phyloP scores from a whole-genome alignment of 306 rosid species.

The Dalbergia cultrata region DNA sequence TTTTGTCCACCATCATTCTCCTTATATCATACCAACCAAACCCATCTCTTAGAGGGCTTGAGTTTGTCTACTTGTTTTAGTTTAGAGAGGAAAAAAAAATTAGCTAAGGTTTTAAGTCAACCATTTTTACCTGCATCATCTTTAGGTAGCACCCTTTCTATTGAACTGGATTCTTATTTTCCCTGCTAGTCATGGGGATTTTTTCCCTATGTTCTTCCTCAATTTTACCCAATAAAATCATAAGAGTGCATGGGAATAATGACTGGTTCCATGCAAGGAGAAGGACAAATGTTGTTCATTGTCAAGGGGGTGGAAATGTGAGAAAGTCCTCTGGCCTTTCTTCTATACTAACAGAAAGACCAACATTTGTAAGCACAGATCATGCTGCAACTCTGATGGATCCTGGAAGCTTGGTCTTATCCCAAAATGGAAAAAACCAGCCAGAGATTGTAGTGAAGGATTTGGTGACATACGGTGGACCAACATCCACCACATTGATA shows the following conservation, averaged over 20 bases:
- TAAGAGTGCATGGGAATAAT: constrained; percentile 48
- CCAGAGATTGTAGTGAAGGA: constrained; percentile 66
- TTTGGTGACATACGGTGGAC: constrained; percentile 66
- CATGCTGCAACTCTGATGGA: constrained; percentile 61
- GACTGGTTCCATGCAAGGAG: constrained; percentile 51
- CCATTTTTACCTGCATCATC: constrained; percentile 54
- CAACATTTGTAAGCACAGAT: constrained; percentile 57
- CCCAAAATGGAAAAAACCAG: constrained; percentile 60
- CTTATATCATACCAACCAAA: constrained; percentile 59
- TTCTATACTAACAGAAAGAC: constrained; percentile 58
- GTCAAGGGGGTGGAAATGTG: constrained; percentile 71
- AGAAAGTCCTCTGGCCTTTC: constrained; percentile 59
- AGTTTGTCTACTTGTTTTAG: constrained; percentile 71
- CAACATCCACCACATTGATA: constrained; percentile 50
- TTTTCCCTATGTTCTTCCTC: constrained; percentile 62
- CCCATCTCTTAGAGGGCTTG: constrained; percentile 48
- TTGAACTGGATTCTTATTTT: constrained; percentile 33
- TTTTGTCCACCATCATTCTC: constrained; percentile 51
- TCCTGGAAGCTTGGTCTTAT: constrained; percentile 74
- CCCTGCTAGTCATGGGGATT: constrained; percentile 67
- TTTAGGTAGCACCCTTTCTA: constrained; percentile 41
- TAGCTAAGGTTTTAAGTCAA: constrained; percentile 63
- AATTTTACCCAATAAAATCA: constrained; percentile 44
- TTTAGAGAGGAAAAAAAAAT: constrained; percentile 54
- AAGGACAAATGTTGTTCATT: constrained; percentile 50